Percentiles rank a stretch among this genome's conserved stretches.
Conservation (phyloP, 2,329 filamentous ascomycete genomes). For the Fusarium sp. region DNA sequence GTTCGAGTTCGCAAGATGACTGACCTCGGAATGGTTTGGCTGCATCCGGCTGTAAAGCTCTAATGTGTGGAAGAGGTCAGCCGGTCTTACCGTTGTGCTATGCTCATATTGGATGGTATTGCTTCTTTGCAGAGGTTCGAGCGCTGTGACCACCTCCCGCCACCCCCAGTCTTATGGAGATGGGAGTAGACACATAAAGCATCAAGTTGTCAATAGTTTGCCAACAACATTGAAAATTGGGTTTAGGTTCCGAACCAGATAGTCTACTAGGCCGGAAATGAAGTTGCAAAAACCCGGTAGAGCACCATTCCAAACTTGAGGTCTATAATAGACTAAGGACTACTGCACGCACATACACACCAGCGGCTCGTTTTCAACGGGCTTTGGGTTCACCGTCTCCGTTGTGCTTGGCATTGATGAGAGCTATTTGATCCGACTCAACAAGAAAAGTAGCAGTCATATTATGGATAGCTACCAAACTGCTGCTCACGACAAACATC, state of each 20-base stretch:
- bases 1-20: background rate
- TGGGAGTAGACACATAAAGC: background rate
- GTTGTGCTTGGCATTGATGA: conserved; percentile 3
- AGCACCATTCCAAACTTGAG: background rate
- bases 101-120: background rate
- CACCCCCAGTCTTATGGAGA: background rate
- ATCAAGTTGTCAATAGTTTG: background rate
- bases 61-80: background rate
- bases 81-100: background rate
- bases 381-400: conserved; percentile 6
- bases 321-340: background rate
- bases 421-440: background rate
- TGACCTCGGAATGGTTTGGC: background rate
- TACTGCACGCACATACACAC: background rate
- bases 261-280: background rate
- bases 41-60: background rate
- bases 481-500: background rate
- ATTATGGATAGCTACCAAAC: background rate
- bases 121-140: conserved; percentile 3
- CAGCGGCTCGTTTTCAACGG: conserved; percentile 23
- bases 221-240: background rate
- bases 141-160: background rate
- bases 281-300: background rate
- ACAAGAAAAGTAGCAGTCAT: background rate
- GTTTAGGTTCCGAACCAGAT: background rate